These are phyloP conservation scores for Amanita subjunquillea DNA, from an alignment of 768 basidiomycete species.

Conservation along the genomic window DNA sequence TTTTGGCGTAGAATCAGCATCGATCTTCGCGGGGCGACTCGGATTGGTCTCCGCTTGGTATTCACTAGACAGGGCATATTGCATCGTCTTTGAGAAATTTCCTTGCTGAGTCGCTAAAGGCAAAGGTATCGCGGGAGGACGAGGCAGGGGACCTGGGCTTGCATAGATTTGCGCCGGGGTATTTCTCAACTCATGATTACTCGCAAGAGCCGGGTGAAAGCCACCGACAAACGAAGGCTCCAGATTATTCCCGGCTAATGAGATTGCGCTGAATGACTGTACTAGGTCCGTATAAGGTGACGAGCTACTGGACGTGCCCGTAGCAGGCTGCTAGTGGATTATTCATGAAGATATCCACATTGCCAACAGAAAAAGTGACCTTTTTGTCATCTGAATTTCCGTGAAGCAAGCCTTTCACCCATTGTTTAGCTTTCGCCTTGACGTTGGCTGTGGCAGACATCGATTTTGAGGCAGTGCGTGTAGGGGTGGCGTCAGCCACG, in stretches of 20 bases:
- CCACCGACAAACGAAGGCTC: slow-evolving; percentile 36
- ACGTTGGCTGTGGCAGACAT: slow-evolving; percentile 7
- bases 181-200: slow-evolving; percentile 9
- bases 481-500: not conserved
- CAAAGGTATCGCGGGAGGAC: slow-evolving; percentile 6
- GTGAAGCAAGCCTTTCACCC: not conserved
- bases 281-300: slow-evolving; percentile 1
- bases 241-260: slow-evolving; percentile 9
- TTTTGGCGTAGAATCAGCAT: not conserved
- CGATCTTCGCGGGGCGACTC: not conserved
- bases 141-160: slow-evolving; percentile 27
- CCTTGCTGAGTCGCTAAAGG: slow-evolving; percentile 9
- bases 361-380: not conserved
- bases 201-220: slow-evolving; percentile 23
- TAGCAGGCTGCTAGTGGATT: too few species aligned
- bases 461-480: not conserved
- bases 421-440: slow-evolving; percentile 9
- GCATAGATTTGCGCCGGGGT: slow-evolving; percentile 1
- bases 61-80: slow-evolving; percentile 20
- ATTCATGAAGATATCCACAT: not conserved
- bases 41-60: not conserved
- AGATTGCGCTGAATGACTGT: slow-evolving; percentile 18
- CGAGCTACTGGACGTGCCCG: not conserved
- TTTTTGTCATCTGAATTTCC: not conserved
- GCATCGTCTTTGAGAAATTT: slow-evolving; percentile 27